Evolutionary conservation across 2,329 filamentous ascomycete genomes (phyloP).

Genomic region (Ascochyta viciae-villosae): DNA sequence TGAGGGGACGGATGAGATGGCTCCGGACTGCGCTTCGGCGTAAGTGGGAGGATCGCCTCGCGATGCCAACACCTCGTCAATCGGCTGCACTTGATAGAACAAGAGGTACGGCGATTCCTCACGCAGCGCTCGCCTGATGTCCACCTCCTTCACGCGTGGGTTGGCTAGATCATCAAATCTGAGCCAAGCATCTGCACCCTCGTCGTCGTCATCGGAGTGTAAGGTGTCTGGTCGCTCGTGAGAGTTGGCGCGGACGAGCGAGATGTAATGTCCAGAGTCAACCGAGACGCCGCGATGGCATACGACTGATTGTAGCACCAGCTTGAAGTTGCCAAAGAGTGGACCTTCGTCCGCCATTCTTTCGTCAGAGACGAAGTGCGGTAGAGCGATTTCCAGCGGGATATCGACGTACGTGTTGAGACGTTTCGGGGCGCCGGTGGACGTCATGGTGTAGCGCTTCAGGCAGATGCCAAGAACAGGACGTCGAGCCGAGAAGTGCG

Average conservation of each 20-base stretch:
- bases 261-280: slow-evolving; percentile 89
- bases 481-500: slow-evolving; percentile 80
- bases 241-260: slow-evolving; percentile 77
- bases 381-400: slow-evolving; percentile 80
- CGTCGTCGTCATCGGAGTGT: slow-evolving; percentile 50
- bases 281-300: slow-evolving; percentile 89
- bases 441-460: slow-evolving; percentile 83
- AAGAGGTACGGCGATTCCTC: slow-evolving; percentile 93
- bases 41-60: slow-evolving; percentile 52
- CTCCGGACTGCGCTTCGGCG: slow-evolving; percentile 39
- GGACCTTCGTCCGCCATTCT: slow-evolving; percentile 70
- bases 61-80: slow-evolving; percentile 69
- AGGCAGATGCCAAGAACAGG: slow-evolving; percentile 92
- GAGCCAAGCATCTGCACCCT: slow-evolving; percentile 70
- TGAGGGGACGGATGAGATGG: slow-evolving; percentile 33
- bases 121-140: slow-evolving; percentile 78
- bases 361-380: slow-evolving; percentile 88
- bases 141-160: slow-evolving; percentile 75
- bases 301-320: slow-evolving; percentile 88
- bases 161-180: slow-evolving; percentile 87
- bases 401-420: slow-evolving; percentile 90
- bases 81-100: slow-evolving; percentile 93
- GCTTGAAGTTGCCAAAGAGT: slow-evolving; percentile 87
- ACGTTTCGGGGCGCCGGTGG: slow-evolving; percentile 71
- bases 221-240: slow-evolving; percentile 48